Percentiles rank a stretch among this genome's conserved stretches.
Evolutionary conservation across 2,329 filamentous ascomycete species (phyloP).

Genomic region (Talaromyces sp.): DNA sequence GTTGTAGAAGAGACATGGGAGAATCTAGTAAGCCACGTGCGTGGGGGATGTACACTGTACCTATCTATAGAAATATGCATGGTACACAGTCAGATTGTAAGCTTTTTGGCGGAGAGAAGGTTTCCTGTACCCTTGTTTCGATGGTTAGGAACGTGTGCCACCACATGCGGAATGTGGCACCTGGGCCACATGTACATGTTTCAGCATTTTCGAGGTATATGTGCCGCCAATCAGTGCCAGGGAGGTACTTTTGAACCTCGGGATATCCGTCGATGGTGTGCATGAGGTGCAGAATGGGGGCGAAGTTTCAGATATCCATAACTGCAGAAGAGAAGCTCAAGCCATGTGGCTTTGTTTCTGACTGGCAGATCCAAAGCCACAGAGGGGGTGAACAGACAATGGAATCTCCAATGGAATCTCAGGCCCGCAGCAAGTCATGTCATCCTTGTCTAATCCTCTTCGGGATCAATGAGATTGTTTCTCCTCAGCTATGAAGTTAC

Average conservation of each 20-base stretch:
- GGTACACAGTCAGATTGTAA: neutral
- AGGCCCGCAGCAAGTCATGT: neutral
- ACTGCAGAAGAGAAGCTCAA: neutral
- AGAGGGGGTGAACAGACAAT: neutral
- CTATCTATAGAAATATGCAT: neutral
- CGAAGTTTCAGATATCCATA: neutral
- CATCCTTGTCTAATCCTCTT: too few species aligned
- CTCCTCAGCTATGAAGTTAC: neutral
- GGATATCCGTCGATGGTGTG: neutral
- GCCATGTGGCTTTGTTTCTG: constrained; percentile 1
- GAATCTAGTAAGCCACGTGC: neutral
- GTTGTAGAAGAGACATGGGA: too few species aligned
- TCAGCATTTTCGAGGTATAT: neutral
- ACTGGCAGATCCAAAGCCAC: neutral
- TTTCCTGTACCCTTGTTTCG: too few species aligned
- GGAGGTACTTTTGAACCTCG: neutral
- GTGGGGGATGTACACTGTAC: neutral
- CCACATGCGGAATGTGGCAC: too few species aligned
- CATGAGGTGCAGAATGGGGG: neutral
- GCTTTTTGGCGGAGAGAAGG: neutral
- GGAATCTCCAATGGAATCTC: neutral
- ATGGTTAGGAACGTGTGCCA: too few species aligned
- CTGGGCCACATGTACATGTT: neutral
- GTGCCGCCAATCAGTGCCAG: neutral
- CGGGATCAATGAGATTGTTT: neutral